Evolutionary conservation across 768 basidiomycete genomes (phyloP).

Genomic region (Cubamyces sp.): DNA sequence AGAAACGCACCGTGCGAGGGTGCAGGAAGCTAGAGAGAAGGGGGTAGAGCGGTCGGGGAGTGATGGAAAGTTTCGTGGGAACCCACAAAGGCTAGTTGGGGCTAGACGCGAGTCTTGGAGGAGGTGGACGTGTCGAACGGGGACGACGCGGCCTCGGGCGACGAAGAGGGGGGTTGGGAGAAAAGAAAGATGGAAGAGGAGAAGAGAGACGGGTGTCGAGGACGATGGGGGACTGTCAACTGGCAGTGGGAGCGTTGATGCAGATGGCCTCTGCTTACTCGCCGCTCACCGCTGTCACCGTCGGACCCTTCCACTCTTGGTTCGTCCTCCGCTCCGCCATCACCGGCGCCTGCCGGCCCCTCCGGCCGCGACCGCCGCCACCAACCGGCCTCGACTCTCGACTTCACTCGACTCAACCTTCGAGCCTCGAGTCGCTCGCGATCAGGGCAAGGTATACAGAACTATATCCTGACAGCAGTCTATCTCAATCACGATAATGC

Average conservation of each 20-base stretch:
- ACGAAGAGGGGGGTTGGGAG: slow-evolving; percentile 11
- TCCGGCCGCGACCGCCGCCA: background rate
- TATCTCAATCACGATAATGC: too few species aligned
- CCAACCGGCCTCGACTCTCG: background rate
- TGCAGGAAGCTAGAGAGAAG: slow-evolving; percentile 14
- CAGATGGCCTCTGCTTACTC: slow-evolving; percentile 3
- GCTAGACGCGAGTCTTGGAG: slow-evolving; percentile 5
- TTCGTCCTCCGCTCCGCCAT: slow-evolving; percentile 12
- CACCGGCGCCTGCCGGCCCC: slow-evolving; percentile 4
- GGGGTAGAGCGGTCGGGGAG: slow-evolving; percentile 18
- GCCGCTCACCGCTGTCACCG: background rate
- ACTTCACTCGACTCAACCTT: background rate
- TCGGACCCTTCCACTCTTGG: slow-evolving; percentile 17
- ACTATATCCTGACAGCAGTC: too few species aligned
- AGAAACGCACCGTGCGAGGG: slow-evolving; percentile 23
- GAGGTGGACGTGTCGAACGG: slow-evolving; percentile 6
- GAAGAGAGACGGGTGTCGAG: slow-evolving; percentile 3
- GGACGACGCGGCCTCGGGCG: slow-evolving; percentile 4
- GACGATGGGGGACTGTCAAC: slow-evolving; percentile 24
- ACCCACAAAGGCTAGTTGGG: slow-evolving; percentile 17
- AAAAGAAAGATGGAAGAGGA: slow-evolving; percentile 21
- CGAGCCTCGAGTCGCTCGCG: too few species aligned
- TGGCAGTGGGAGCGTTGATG: slow-evolving; percentile 25
- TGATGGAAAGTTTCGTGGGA: slow-evolving; percentile 30
- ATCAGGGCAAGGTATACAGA: too few species aligned